Conservation (phyloP, 768 basidiomycete genomes). For the Pulveroboletus sp. region DNA sequence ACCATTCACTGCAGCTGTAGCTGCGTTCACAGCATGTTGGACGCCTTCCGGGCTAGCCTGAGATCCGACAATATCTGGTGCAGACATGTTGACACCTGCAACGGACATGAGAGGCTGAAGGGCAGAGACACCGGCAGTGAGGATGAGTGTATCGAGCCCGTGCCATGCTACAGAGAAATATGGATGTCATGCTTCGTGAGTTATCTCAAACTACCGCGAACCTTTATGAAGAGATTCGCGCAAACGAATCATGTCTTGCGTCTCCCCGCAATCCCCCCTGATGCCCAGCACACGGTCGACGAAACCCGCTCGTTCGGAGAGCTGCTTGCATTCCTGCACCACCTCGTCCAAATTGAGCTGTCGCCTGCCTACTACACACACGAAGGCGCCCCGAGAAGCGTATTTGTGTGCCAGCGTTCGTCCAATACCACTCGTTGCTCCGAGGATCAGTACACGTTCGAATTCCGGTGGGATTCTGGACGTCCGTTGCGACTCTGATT, state of each 20-base stretch:
- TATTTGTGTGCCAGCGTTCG: conserved; percentile 66
- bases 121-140: conserved; percentile 82
- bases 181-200: neutral
- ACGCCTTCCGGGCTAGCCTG: conserved; percentile 54
- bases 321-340: conserved; percentile 50
- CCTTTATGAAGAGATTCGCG: conserved; percentile 52
- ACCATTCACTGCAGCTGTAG: conserved; percentile 50
- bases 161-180: conserved; percentile 55
- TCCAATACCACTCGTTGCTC: conserved; percentile 84
- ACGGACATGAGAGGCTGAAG: conserved; percentile 70
- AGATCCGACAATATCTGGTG: conserved; percentile 27
- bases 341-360: conserved; percentile 53
- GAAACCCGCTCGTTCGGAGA: conserved; percentile 18
- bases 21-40: conserved; percentile 51
- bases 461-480: conserved; percentile 36
- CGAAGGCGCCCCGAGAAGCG: conserved; percentile 65
- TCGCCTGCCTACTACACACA: conserved; percentile 73
- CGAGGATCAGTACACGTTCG: conserved; percentile 79
- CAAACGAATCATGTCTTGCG: conserved; percentile 63
- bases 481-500: conserved; percentile 27
- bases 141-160: conserved; percentile 77
- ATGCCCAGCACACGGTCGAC: conserved; percentile 43
- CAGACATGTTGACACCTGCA: conserved; percentile 48
- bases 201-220: conserved; percentile 21
- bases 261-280: conserved; percentile 59